These are phyloP conservation scores for Mycothermus thermophilus DNA, from an alignment of 495 filamentous ascomycete species.

Conservation along the genomic window DNA sequence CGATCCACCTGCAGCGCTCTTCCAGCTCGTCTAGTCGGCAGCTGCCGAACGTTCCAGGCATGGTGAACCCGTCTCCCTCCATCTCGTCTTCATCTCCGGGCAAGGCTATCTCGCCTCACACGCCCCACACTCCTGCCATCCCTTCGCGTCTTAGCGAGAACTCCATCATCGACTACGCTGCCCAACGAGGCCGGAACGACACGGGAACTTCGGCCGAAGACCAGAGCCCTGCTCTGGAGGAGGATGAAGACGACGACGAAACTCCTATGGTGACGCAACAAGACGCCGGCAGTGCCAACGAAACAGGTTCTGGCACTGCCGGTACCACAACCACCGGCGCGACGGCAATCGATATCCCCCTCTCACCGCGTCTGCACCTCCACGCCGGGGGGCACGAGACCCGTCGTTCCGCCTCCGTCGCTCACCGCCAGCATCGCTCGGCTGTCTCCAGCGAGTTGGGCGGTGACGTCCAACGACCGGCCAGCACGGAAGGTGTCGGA, in stretches of 20 bases:
- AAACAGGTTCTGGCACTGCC: not conserved
- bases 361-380: constrained; percentile 55
- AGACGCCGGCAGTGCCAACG: constrained; percentile 9
- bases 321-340: constrained; percentile 19
- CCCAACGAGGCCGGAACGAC: constrained; percentile 13
- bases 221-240: constrained; percentile 2
- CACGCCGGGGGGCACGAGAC: constrained; percentile 28
- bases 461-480: constrained; percentile 43
- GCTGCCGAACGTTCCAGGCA: constrained; percentile 66
- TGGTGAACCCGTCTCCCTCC: constrained; percentile 68
- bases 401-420: constrained; percentile 61
- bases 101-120: constrained; percentile 86
- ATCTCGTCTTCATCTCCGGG: constrained; percentile 79
- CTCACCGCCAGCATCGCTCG: not conserved
- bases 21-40: constrained; percentile 76
- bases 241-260: constrained; percentile 21
- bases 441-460: not conserved
- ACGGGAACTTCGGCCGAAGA: constrained; percentile 23
- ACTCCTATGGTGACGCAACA: constrained; percentile 24
- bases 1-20: constrained; percentile 65
- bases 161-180: constrained; percentile 63
- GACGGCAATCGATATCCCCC: constrained; percentile 70
- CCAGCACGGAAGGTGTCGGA: no score
- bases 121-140: constrained; percentile 84
- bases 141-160: constrained; percentile 84